Evolutionary conservation across 345 rosid genomes (phyloP), one percentile per base, ranked within the genome.

Genomic region (Corchorus capsularis): DNA sequence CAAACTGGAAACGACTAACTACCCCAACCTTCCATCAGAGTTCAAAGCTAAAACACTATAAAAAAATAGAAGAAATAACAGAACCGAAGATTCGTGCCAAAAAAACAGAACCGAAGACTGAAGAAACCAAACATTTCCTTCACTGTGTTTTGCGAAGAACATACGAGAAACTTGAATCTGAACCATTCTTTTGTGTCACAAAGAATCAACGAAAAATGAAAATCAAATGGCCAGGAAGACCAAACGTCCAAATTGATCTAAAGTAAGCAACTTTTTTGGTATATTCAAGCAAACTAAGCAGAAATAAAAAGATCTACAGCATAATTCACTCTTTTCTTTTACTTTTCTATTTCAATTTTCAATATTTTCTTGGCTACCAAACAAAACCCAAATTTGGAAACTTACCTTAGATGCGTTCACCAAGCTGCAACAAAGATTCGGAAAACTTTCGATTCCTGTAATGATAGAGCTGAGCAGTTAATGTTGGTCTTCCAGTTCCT

Each of bases 351-450:
- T 11, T 13, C 53, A 49, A 11, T 49, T 13, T 49, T 15, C 16
- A 11, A 49, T 49, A 49, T 49, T 65, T 65, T 65, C 69, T 16
- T 15, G 59, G n/a, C n/a, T 49, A 69, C 59, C 60, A 69, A 69
- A 69, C 59, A 69, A 69, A 69, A 50, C 27, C 70, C 59, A 50
- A 9, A 50, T 8, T 27, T 16, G 10, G 22, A 52, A 69, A 66
- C 71, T 22, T 22, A 46, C 71, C 71, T 67, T 49, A 47, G 55
- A 47, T 47, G 15, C 6, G 39, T 67, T 46, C 6, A 20, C 55
- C 55, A 6, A 46, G 37, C 55, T 67, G 13, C 71, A 22, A 35
- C 71, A 46, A 46, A 22, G 39, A 46, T 67, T 46, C 54, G 46
- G 39, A 67, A 37, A 27, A 67, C 16, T n/a, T 67, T 46, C 6